Conservation (phyloP, 768 basidiomycete species). For the Coprinopsis sp. region DNA sequence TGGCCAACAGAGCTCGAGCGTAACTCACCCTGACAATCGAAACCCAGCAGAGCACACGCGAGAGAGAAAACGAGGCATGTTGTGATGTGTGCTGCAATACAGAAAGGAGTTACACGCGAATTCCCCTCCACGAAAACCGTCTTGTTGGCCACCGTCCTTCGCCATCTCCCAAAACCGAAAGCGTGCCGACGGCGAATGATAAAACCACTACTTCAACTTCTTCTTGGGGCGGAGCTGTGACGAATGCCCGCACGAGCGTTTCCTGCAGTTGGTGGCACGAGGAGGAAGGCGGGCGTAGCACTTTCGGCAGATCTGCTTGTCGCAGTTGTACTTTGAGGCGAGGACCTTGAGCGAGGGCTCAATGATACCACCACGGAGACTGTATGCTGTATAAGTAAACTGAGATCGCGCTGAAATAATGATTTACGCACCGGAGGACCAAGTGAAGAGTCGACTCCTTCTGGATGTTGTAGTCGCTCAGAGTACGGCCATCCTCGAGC, state of each 20-base stretch:
- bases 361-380: constrained; percentile 97
- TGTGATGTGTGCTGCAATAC: too few species aligned
- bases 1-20: too few species aligned
- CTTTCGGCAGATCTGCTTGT: constrained; percentile 99
- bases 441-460: constrained; percentile 98
- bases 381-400: too few species aligned
- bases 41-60: too few species aligned
- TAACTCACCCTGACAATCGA: too few species aligned
- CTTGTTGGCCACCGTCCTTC: too few species aligned
- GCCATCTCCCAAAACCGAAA: too few species aligned
- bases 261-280: constrained; percentile 99
- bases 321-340: constrained; percentile 97
- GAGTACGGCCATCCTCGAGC: constrained; percentile 94
- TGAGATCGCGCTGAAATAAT: constrained; percentile 7
- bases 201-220: constrained; percentile 80
- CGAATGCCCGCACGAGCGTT: constrained; percentile 87
- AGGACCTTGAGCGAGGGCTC: constrained; percentile 98
- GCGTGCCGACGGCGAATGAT: too few species aligned
- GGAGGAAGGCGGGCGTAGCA: constrained; percentile 99
- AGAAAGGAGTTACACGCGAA: too few species aligned
- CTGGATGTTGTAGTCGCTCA: constrained; percentile 97
- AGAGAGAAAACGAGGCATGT: too few species aligned
- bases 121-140: too few species aligned
- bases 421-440: constrained; percentile 74
- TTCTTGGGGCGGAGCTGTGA: constrained; percentile 94